Percentiles rank a stretch among this genome's conserved stretches.
These are phyloP conservation scores for Dictyostelium brefeldianum DNA, from an alignment of 78 protist species.

Conservation along the genomic window DNA sequence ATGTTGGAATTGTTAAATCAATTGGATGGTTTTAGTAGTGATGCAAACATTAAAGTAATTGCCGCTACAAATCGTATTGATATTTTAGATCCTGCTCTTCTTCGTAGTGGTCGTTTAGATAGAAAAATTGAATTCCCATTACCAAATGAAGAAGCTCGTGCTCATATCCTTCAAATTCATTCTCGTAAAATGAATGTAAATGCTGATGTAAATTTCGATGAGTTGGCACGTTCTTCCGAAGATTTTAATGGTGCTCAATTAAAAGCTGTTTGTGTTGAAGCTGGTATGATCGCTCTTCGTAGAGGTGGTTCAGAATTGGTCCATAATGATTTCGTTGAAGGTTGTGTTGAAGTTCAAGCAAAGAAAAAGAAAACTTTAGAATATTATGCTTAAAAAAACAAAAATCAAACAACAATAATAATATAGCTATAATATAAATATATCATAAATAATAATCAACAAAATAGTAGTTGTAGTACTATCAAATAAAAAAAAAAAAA, in stretches of 20 bases:
- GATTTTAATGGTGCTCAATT: constrained; percentile 99
- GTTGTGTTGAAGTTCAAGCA: constrained; percentile 97
- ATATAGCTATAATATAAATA: background rate
- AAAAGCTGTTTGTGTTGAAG: constrained; percentile 99
- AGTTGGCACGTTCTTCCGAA: constrained; percentile 98
- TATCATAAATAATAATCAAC: background rate
- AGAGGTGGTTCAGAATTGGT: constrained; percentile 92
- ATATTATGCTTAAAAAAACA: constrained; percentile 95
- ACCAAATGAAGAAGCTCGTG: constrained; percentile 99
- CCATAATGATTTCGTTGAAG: constrained; percentile 99
- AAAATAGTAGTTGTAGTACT: background rate
- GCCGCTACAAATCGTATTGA: constrained; percentile 99
- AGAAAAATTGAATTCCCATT: constrained; percentile 98
- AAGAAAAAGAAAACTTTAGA: constrained; percentile 97
- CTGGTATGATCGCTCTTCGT: constrained; percentile 94
- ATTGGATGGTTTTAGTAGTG: constrained; percentile 98
- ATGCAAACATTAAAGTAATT: constrained; percentile 97
- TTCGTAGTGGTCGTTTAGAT: constrained; percentile 98
- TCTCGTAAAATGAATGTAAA: constrained; percentile 96
- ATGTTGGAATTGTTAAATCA: constrained; percentile 99
- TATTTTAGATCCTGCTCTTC: constrained; percentile 99
- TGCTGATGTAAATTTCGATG: constrained; percentile 97
- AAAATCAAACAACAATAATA: constrained; percentile 1
- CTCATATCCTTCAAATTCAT: constrained; percentile 97
- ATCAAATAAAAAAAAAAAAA: background rate